Evolutionary conservation across 257 asterid species (phyloP).

Genomic region (Nicotiana benthamiana): DNA sequence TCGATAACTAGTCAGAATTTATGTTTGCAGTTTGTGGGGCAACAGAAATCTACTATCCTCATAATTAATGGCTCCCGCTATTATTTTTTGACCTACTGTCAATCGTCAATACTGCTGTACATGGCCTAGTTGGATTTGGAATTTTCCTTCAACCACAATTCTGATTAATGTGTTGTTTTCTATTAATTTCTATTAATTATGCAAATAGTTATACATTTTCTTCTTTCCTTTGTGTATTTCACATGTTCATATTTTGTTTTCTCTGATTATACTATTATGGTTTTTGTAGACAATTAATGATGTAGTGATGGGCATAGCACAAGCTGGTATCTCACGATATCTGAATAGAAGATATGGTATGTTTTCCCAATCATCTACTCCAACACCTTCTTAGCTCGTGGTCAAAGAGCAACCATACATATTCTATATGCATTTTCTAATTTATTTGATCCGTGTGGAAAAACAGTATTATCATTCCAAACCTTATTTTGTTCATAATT

Average conservation of each 20-base stretch:
- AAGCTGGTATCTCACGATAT: slow-evolving; percentile 35
- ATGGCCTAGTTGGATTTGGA: not conserved
- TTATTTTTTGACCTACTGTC: not conserved
- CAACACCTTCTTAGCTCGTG: not conserved
- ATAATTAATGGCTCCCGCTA: not conserved
- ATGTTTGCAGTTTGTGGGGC: not conserved
- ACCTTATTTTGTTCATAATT: not conserved
- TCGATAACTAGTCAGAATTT: too few relatives aligned
- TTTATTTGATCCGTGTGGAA: not conserved
- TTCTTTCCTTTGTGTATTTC: too few relatives aligned
- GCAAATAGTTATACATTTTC: too few relatives aligned
- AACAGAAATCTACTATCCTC: not conserved
- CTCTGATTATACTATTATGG: not conserved
- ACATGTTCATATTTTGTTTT: too few relatives aligned
- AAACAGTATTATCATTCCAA: not conserved
- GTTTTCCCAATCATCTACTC: not conserved
- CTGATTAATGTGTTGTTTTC: not conserved
- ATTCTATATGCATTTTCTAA: not conserved
- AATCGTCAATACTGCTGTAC: not conserved
- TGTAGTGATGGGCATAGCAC: slow-evolving; percentile 32
- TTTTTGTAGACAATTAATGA: slow-evolving; percentile 28
- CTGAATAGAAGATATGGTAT: slow-evolving; percentile 33
- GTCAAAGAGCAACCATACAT: not conserved
- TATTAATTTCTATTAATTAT: not conserved
- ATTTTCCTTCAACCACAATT: not conserved